Evolutionary conservation across 2,329 filamentous ascomycete species (phyloP).

Genomic region (Pseudofabraea citricarpa): DNA sequence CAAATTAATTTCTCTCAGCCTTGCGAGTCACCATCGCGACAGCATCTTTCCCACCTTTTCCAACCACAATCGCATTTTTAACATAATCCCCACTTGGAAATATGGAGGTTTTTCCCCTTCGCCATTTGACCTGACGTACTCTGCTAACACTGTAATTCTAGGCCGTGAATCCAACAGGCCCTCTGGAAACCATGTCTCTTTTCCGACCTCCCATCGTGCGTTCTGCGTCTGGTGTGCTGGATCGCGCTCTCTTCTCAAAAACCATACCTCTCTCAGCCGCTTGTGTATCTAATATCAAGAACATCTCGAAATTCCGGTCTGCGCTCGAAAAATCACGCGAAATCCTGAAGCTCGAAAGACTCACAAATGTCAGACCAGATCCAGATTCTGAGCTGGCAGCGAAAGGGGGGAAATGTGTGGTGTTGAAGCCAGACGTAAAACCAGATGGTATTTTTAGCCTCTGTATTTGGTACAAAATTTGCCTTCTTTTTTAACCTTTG

Average conservation of each 20-base stretch:
- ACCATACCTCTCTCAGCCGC: slow-evolving; percentile 74
- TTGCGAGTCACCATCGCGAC: slow-evolving; percentile 9
- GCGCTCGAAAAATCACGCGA: slow-evolving; percentile 63
- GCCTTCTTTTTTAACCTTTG: too few species aligned
- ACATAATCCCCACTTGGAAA: slow-evolving; percentile 13
- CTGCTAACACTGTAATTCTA: slow-evolving; percentile 8
- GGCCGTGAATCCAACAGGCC: slow-evolving; percentile 11
- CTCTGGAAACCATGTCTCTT: slow-evolving; percentile 42
- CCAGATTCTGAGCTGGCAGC: slow-evolving; percentile 50
- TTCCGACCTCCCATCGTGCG: slow-evolving; percentile 80
- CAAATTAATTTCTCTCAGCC: slow-evolving; percentile 12
- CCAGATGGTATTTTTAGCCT: slow-evolving; percentile 34
- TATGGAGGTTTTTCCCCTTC: slow-evolving; percentile 19
- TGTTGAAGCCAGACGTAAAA: slow-evolving; percentile 53
- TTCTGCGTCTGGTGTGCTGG: slow-evolving; percentile 68
- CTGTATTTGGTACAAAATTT: too few species aligned
- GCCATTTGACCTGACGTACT: background rate
- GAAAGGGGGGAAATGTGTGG: slow-evolving; percentile 55
- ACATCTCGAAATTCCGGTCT: slow-evolving; percentile 57
- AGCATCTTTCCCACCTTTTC: slow-evolving; percentile 3
- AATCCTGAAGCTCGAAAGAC: slow-evolving; percentile 57
- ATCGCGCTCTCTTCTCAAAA: slow-evolving; percentile 78
- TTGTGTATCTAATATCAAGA: slow-evolving; percentile 66
- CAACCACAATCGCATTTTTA: slow-evolving; percentile 4
- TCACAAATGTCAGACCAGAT: slow-evolving; percentile 59